These are phyloP conservation scores for Aurantiochytrium sp. DNA, from an alignment of 108 stramenopile species.

Conservation along the genomic window DNA sequence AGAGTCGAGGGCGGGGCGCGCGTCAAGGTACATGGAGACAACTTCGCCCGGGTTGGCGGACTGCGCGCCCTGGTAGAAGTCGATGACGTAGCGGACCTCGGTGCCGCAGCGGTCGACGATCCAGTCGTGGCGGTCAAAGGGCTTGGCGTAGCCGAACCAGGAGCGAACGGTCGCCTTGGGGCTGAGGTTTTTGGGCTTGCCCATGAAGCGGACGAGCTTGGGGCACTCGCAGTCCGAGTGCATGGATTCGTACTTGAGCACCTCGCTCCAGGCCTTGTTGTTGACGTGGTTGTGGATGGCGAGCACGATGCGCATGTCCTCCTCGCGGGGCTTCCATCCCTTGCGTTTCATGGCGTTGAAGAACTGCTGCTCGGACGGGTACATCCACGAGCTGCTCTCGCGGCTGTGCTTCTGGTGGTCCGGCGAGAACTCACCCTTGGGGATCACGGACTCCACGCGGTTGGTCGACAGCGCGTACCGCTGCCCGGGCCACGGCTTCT, in stretches of 20 bases:
- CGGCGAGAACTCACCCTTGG: slow-evolving; percentile 63
- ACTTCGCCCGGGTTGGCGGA: background rate
- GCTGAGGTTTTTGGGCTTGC: slow-evolving; percentile 77
- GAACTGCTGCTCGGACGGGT: slow-evolving; percentile 92
- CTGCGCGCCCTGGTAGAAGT: slow-evolving; percentile 73
- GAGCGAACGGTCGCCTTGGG: slow-evolving; percentile 83
- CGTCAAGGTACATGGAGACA: slow-evolving; percentile 80
- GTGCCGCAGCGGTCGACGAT: slow-evolving; percentile 63
- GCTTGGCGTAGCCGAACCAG: slow-evolving; percentile 67
- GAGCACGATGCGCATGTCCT: slow-evolving; percentile 74
- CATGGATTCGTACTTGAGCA: slow-evolving; percentile 66
- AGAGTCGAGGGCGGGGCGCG: slow-evolving; percentile 77
- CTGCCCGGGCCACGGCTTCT: slow-evolving; percentile 47
- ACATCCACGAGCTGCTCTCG: slow-evolving; percentile 69
- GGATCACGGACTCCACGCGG: slow-evolving; percentile 77
- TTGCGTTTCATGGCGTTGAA: slow-evolving; percentile 91
- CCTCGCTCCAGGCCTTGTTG: slow-evolving; percentile 78
- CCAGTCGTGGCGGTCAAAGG: slow-evolving; percentile 98
- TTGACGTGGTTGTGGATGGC: slow-evolving; percentile 92
- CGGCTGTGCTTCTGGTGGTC: slow-evolving; percentile 46
- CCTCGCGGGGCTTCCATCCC: slow-evolving; percentile 74
- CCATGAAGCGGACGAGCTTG: slow-evolving; percentile 75
- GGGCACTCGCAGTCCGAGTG: slow-evolving; percentile 51
- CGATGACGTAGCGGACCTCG: slow-evolving; percentile 84
- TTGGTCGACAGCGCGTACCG: slow-evolving; percentile 63